Percentiles rank a stretch among this genome's conserved stretches.
Evolutionary conservation across 805 yeast species (phyloP).

Genomic region (Pichia scutulata): DNA sequence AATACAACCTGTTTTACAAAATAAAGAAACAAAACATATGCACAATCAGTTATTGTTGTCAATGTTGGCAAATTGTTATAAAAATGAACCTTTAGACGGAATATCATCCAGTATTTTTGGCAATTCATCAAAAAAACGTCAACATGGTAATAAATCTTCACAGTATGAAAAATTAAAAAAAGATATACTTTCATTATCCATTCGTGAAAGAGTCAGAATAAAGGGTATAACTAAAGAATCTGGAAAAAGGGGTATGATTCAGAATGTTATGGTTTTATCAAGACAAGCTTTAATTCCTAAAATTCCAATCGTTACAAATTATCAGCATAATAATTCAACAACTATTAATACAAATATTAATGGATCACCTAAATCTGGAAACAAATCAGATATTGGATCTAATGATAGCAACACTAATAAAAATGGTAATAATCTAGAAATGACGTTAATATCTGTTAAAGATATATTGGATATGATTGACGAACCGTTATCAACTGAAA

Average conservation of each 20-base stretch:
- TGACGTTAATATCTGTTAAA: conserved; percentile 80
- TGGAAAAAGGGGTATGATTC: conserved; percentile 69
- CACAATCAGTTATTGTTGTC: conserved; percentile 82
- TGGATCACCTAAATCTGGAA: background rate
- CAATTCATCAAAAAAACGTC: conserved; percentile 31
- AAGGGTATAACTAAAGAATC: conserved; percentile 77
- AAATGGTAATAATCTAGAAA: conserved; percentile 19
- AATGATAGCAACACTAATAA: background rate
- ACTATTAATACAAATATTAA: background rate
- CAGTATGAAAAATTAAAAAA: conserved; percentile 79
- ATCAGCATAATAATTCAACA: background rate
- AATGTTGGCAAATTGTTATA: conserved; percentile 74
- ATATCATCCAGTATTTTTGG: conserved; percentile 42
- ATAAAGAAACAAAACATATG: conserved; percentile 40
- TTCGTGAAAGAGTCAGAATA: conserved; percentile 76
- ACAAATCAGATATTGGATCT: background rate
- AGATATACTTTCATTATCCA: conserved; percentile 79
- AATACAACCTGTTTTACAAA: conserved; percentile 47
- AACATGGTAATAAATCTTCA: conserved; percentile 47
- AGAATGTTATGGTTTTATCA: conserved; percentile 59
- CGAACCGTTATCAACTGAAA: conserved; percentile 70
- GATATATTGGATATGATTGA: conserved; percentile 83
- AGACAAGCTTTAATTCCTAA: conserved; percentile 73
- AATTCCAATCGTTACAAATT: conserved; percentile 59
- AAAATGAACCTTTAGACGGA: conserved; percentile 63